Evolutionary conservation across 768 basidiomycete genomes (phyloP).

Genomic region (Suillus subluteus): DNA sequence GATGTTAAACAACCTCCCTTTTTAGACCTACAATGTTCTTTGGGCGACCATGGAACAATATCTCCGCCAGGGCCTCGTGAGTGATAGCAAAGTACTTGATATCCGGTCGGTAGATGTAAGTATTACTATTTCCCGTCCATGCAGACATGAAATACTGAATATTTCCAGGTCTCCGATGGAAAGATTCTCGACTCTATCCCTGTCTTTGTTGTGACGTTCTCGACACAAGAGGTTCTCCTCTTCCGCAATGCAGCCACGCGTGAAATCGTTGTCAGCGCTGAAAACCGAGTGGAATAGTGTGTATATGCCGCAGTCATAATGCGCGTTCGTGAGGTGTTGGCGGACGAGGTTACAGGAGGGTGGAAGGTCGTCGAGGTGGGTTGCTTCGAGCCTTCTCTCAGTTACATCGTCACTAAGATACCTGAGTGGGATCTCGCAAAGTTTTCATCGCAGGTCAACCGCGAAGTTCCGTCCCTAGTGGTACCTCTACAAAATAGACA

Average conservation of each 20-base stretch:
- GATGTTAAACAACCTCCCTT: background rate
- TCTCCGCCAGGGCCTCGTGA: slow-evolving; percentile 85
- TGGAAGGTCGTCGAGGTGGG: slow-evolving; percentile 97
- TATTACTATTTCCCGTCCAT: slow-evolving; percentile 16
- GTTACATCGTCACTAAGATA: no score
- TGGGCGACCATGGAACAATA: slow-evolving; percentile 98
- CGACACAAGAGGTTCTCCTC: slow-evolving; percentile 90
- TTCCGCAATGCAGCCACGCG: slow-evolving; percentile 90
- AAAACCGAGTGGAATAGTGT: slow-evolving; percentile 91
- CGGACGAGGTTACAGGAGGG: slow-evolving; percentile 92
- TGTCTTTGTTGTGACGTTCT: slow-evolving; percentile 88
- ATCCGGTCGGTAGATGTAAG: slow-evolving; percentile 96
- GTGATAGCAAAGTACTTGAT: slow-evolving; percentile 95
- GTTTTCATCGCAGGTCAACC: no score
- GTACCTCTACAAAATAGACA: no score
- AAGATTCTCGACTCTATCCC: slow-evolving; percentile 91
- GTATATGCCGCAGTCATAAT: slow-evolving; percentile 92
- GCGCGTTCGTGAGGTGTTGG: slow-evolving; percentile 82
- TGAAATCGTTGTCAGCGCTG: slow-evolving; percentile 87
- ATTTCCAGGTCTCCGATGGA: slow-evolving; percentile 70
- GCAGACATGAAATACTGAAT: background rate
- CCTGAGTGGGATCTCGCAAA: no score
- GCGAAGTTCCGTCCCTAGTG: no score
- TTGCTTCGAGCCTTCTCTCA: no score
- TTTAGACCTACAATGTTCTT: slow-evolving; percentile 93